These are phyloP conservation scores for Mortierella sp. DNA, from an alignment of 371 early-diverging fungal species.

Conservation along the genomic window DNA sequence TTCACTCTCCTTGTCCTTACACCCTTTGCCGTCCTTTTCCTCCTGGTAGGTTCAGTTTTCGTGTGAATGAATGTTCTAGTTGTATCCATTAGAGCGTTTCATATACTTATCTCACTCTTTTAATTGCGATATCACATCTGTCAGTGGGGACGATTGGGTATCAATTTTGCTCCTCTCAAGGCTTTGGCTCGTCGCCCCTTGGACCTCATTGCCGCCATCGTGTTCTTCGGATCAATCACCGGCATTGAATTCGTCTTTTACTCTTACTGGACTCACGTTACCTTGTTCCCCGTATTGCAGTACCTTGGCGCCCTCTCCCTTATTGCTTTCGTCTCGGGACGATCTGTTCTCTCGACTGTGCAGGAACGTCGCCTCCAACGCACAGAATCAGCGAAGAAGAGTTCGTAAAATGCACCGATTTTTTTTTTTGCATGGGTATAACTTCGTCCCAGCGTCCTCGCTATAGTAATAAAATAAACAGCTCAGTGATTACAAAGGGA, in stretches of 20 bases:
- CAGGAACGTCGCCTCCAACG: constrained; percentile 59
- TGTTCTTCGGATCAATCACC: constrained; percentile 69
- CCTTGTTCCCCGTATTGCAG: constrained; percentile 77
- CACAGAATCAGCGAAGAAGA: constrained; percentile 35
- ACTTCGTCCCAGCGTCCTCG: not conserved
- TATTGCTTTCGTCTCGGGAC: constrained; percentile 73
- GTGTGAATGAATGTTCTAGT: not conserved
- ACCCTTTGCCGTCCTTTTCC: constrained; percentile 74
- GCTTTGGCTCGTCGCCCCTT: constrained; percentile 27
- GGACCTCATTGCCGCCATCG: constrained; percentile 61
- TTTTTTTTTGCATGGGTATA: no score
- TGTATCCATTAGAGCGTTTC: no score
- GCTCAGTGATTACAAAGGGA: not conserved
- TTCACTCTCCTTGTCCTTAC: constrained; percentile 70
- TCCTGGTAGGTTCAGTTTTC: constrained; percentile 62
- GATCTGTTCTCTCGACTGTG: constrained; percentile 64
- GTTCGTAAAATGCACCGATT: constrained; percentile 7
- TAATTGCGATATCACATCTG: not conserved
- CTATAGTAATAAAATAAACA: constrained; percentile 2
- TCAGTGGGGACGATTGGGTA: constrained; percentile 42
- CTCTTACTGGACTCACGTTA: constrained; percentile 78
- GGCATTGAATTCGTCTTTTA: constrained; percentile 72
- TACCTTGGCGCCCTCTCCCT: constrained; percentile 67
- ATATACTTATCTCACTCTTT: no score
- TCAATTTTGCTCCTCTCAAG: constrained; percentile 49